Evolutionary conservation across 179 eudicot species (phyloP).

Genomic region (Amaranthus tricolor): DNA sequence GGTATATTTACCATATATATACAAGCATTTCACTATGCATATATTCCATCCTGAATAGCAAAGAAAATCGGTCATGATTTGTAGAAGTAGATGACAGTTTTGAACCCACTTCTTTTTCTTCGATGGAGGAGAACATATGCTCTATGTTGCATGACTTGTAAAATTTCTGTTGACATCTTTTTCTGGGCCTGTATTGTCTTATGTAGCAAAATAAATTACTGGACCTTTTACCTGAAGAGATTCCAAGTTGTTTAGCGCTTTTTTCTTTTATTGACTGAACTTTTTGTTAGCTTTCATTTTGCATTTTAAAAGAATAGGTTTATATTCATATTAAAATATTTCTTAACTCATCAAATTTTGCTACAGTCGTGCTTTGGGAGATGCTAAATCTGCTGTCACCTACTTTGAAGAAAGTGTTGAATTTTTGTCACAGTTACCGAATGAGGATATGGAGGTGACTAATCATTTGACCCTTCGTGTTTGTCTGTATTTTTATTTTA

Average conservation of each 20-base stretch:
- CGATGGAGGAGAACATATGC: not conserved
- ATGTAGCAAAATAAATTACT: not conserved
- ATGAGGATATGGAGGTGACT: constrained; percentile 72
- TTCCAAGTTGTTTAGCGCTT: not conserved
- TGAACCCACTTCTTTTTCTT: not conserved
- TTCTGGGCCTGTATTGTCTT: not conserved
- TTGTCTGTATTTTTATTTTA: not conserved
- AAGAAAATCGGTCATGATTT: not conserved
- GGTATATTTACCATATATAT: not conserved
- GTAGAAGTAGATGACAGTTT: not conserved
- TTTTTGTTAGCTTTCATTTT: not conserved
- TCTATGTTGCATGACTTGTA: not conserved
- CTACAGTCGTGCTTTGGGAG: constrained; percentile 87
- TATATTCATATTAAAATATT: not conserved
- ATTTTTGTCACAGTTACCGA: constrained; percentile 57
- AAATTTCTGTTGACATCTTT: not conserved
- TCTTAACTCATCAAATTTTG: constrained; percentile 14
- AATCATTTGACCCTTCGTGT: not conserved
- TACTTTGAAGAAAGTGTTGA: constrained; percentile 87
- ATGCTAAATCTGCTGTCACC: constrained; percentile 65
- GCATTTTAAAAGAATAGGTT: not conserved
- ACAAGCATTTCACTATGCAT: not conserved
- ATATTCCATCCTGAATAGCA: not conserved
- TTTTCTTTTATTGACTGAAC: not conserved
- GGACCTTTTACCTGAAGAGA: not conserved